Percentiles rank a stretch among this genome's conserved stretches.
Evolutionary conservation across 805 yeast species (phyloP).

Genomic region (Kluyveromyces aestuarii): DNA sequence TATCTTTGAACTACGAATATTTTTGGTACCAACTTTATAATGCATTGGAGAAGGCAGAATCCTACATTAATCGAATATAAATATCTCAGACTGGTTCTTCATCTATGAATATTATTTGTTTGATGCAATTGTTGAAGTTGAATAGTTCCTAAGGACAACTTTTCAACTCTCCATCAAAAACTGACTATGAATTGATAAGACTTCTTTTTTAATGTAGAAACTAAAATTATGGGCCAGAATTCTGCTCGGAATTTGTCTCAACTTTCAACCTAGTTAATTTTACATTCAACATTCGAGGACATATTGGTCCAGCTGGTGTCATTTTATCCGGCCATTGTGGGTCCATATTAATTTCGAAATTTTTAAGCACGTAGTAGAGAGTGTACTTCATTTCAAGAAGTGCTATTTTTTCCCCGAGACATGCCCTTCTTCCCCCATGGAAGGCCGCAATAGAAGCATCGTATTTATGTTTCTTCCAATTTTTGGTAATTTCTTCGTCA

Average conservation of each 20-base stretch:
- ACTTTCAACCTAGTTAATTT: conserved; percentile 9
- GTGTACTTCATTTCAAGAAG: conserved; percentile 36
- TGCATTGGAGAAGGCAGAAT: conserved; percentile 32
- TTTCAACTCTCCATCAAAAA: not conserved
- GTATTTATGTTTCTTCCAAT: conserved; percentile 37
- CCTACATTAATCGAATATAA: not conserved
- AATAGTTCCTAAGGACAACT: not conserved
- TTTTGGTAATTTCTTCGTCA: conserved; percentile 30
- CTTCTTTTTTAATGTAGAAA: not conserved
- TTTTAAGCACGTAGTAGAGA: conserved; percentile 29
- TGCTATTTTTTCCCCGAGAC: conserved; percentile 53
- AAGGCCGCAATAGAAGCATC: conserved; percentile 41
- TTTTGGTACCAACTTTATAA: conserved; percentile 40
- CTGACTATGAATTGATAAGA: not conserved
- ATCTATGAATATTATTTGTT: no score
- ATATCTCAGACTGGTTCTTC: not conserved
- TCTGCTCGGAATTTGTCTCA: not conserved
- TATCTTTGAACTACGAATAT: conserved; percentile 30
- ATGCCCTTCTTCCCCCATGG: conserved; percentile 53
- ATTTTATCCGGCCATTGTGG: conserved; percentile 39
- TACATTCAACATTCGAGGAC: conserved; percentile 35
- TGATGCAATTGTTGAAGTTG: no score
- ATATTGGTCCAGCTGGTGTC: conserved; percentile 52
- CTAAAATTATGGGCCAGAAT: not conserved
- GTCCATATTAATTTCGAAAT: conserved; percentile 31